Base-by-base conservation (phyloP, 2,329 filamentous ascomycete genomes). In the Neofusicoccum kwambonambiense region DNA sequence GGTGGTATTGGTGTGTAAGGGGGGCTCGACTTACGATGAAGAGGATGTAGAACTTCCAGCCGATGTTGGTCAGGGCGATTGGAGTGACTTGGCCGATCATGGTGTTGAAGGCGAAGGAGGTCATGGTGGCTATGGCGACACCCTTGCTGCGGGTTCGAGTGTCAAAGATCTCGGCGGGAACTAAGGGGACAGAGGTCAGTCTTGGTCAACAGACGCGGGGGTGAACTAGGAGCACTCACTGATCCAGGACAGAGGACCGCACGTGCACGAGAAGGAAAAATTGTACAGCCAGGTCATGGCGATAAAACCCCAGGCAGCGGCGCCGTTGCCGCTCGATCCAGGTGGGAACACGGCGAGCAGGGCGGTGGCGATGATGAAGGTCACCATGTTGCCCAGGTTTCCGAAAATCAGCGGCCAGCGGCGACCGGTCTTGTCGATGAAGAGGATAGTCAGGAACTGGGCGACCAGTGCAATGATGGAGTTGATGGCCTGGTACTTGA, bases 271-370 rank as follows among this genome's bases (percentile, higher is more conserved):
- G 81, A 92, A 93, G 47, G 83, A 89, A 79, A 92, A 90, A 78
- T 93, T 93, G 82, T 91, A 93, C 1, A 91, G 74, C 90, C 90
- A 93, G 1, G 90, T 93, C 70, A 86, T 83, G 70, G 87, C 84
- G 67, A 93, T 93, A 76, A 93, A 94, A 1, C 86, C 89, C 88
- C 89, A 91, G 6, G 83, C 82, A 0, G 89, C 89, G 4, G 81
- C 79, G 45, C 77, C 77, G 65, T 86, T 86, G 65, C 81, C 78
- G 52, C 75, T 76, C 0, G 75, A 76, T 2, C 83, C 80, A 1
- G 89, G 85, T 1, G 90, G 90, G 75, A 89, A 93, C 75, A 76
- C 74, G 9, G 84, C 84, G 9, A 87, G 74, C 62, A 87, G 73
- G 12, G 82, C 77, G 0, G 82, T 84, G 2, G 89, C 88, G 58